Evolutionary conservation across 2,329 filamentous ascomycete species (phyloP).

Genomic region (Aureobasidium sp.): DNA sequence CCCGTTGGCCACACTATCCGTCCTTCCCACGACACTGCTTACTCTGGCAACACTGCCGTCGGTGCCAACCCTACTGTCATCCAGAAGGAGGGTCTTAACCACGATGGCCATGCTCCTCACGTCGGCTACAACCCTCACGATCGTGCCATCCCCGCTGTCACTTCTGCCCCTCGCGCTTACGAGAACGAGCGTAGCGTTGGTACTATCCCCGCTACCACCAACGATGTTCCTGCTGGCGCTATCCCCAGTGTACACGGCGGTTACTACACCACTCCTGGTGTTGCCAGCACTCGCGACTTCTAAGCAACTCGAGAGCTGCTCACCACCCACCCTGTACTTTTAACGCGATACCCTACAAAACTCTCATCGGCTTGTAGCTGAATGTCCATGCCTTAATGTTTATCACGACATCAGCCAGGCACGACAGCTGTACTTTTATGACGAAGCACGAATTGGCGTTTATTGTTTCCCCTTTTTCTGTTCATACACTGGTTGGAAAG

Average conservation of each 20-base stretch:
- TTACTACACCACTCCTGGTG: slow-evolving; percentile 36
- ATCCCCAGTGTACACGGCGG: slow-evolving; percentile 24
- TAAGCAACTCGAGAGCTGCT: not conserved
- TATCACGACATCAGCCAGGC: not conserved
- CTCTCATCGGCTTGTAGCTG: not conserved
- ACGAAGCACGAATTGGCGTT: not conserved
- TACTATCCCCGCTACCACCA: not conserved
- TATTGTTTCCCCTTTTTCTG: not conserved
- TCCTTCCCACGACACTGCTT: slow-evolving; percentile 41
- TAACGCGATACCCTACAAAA: not conserved
- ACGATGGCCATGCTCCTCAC: slow-evolving; percentile 21
- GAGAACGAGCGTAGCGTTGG: not conserved
- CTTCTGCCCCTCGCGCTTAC: not conserved
- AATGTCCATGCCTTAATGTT: not conserved
- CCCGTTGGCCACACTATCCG: slow-evolving; percentile 27
- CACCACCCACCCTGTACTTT: not conserved
- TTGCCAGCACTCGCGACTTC: not conserved
- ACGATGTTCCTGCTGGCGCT: slow-evolving; percentile 17
- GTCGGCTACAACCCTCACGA: slow-evolving; percentile 24
- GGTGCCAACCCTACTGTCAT: slow-evolving; percentile 23
- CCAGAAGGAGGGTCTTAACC: slow-evolving; percentile 16
- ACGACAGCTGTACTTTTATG: not conserved
- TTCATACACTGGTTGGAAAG: not conserved
- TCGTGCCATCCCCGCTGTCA: slow-evolving; percentile 21
- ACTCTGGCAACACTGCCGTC: slow-evolving; percentile 40